Percentiles rank a stretch among this genome's conserved stretches.
Evolutionary conservation across 2,329 filamentous ascomycete genomes (phyloP).

Genomic region (Trichophyton rubrum): DNA sequence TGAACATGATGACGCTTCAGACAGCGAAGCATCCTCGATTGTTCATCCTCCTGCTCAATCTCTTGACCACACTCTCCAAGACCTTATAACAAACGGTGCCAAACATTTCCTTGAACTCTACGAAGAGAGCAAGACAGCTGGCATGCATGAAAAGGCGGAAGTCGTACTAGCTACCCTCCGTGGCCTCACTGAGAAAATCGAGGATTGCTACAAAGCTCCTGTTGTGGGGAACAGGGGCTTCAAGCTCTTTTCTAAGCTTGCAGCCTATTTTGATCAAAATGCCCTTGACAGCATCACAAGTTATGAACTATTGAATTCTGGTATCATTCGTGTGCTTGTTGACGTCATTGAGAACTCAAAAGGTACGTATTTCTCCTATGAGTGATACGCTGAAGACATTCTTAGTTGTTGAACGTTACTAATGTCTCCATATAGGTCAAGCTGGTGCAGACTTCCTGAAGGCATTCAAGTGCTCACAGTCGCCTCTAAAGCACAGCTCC

Average conservation of each 20-base stretch:
- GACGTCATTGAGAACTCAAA: constrained; percentile 66
- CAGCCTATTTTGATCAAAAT: constrained; percentile 76
- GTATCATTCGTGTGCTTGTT: constrained; percentile 72
- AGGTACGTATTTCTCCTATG: constrained; percentile 17
- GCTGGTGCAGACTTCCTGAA: constrained; percentile 77
- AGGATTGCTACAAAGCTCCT: constrained; percentile 50
- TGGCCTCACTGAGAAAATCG: constrained; percentile 57
- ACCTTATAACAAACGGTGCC: constrained; percentile 62
- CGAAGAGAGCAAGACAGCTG: constrained; percentile 61
- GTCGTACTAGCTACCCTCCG: constrained; percentile 64
- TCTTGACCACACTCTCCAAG: constrained; percentile 47
- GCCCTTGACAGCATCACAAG: constrained; percentile 89
- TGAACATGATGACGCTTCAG: constrained; percentile 45
- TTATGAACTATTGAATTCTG: constrained; percentile 81
- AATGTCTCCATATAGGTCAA: constrained; percentile 20
- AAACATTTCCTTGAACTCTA: constrained; percentile 74
- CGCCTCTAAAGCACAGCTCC: constrained; percentile 42
- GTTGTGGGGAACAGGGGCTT: constrained; percentile 38
- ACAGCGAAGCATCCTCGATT: constrained; percentile 52
- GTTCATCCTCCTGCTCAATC: background rate
- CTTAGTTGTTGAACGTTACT: constrained; percentile 2
- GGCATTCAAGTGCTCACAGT: constrained; percentile 70
- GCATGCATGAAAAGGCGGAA: constrained; percentile 65
- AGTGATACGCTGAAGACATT: background rate
- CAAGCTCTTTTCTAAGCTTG: constrained; percentile 60